phyloP scores from a whole-genome alignment of 768 basidiomycete species.

The Lentinula guzmanii region DNA sequence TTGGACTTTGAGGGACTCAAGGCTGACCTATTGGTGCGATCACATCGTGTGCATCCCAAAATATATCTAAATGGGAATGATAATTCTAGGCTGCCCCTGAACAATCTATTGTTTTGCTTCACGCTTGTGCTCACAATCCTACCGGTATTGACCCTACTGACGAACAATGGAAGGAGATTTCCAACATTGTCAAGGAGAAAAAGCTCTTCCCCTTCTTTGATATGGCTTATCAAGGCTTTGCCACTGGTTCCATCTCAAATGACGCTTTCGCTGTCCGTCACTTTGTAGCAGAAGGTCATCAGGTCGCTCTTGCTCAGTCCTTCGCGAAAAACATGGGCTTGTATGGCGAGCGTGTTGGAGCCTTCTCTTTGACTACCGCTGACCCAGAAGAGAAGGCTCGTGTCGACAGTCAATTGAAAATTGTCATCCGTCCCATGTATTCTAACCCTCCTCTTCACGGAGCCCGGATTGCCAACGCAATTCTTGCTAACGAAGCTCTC shows the following conservation, averaged over 20 bases:
- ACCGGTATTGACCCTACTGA: slow-evolving; percentile 94
- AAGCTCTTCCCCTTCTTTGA: slow-evolving; percentile 97
- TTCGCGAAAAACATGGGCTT: slow-evolving; percentile 99
- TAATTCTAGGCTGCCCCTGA: slow-evolving; percentile 56
- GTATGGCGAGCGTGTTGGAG: slow-evolving; percentile 98
- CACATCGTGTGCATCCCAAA: not conserved
- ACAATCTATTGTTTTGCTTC: slow-evolving; percentile 80
- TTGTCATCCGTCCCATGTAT: slow-evolving; percentile 93
- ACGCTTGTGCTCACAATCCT: slow-evolving; percentile 99
- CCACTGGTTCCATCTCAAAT: slow-evolving; percentile 83
- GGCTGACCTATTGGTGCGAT: slow-evolving; percentile 71
- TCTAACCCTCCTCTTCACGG: slow-evolving; percentile 95
- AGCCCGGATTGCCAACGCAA: slow-evolving; percentile 79
- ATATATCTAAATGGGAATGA: slow-evolving; percentile 4
- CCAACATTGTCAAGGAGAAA: slow-evolving; percentile 81
- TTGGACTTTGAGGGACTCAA: slow-evolving; percentile 90
- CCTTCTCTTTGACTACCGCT: slow-evolving; percentile 76
- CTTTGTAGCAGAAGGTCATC: slow-evolving; percentile 88
- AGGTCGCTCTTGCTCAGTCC: slow-evolving; percentile 86
- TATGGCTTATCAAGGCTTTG: slow-evolving; percentile 99
- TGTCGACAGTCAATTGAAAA: slow-evolving; percentile 92
- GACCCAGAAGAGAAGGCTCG: slow-evolving; percentile 75
- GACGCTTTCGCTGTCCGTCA: slow-evolving; percentile 95
- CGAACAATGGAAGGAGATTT: slow-evolving; percentile 89
- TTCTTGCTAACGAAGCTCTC: slow-evolving; percentile 68